Conservation (phyloP, 2,329 filamentous ascomycete species). For the Trichoderma semiorbis region DNA sequence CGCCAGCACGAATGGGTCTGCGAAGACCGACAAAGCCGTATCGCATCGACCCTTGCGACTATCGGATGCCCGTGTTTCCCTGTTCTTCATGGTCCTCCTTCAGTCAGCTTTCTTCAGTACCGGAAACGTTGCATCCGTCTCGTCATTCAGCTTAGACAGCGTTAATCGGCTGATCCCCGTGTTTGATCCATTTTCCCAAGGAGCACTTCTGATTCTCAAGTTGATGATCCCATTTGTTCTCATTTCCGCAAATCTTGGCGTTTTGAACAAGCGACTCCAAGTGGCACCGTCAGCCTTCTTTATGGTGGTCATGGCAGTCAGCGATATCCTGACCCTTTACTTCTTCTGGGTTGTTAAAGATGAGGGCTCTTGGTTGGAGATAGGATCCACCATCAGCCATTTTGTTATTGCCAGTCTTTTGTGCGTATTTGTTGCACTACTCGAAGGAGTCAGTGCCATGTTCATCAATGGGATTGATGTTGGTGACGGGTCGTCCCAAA, state of each 20-base stretch:
- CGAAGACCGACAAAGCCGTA: slow-evolving; percentile 20
- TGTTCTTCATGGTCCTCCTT: slow-evolving; percentile 93
- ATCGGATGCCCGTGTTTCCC: slow-evolving; percentile 79
- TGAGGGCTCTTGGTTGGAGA: slow-evolving; percentile 95
- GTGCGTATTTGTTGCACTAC: slow-evolving; percentile 82
- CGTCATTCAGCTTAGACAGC: slow-evolving; percentile 88
- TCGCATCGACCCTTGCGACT: slow-evolving; percentile 66
- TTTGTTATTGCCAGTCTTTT: slow-evolving; percentile 89
- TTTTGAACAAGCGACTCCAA: slow-evolving; percentile 78
- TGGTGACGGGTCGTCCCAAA: neutral
- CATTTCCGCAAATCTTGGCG: slow-evolving; percentile 89
- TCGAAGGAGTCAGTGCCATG: slow-evolving; percentile 81
- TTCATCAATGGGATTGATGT: slow-evolving; percentile 81
- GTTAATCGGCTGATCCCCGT: slow-evolving; percentile 83
- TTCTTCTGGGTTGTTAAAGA: slow-evolving; percentile 99
- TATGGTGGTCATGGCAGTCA: slow-evolving; percentile 89
- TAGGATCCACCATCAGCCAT: slow-evolving; percentile 93
- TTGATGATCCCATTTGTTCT: slow-evolving; percentile 89
- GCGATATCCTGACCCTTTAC: slow-evolving; percentile 86
- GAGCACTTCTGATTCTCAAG: slow-evolving; percentile 81
- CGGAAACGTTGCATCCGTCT: slow-evolving; percentile 91
- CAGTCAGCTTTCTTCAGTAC: slow-evolving; percentile 97
- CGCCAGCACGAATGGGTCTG: neutral
- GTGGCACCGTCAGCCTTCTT: slow-evolving; percentile 87
- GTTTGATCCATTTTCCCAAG: slow-evolving; percentile 91